Evolutionary conservation across 2,329 filamentous ascomycete species (phyloP), one percentile per base, ranked within the genome.

Genomic region (Phyllosticta citrichinensis): DNA sequence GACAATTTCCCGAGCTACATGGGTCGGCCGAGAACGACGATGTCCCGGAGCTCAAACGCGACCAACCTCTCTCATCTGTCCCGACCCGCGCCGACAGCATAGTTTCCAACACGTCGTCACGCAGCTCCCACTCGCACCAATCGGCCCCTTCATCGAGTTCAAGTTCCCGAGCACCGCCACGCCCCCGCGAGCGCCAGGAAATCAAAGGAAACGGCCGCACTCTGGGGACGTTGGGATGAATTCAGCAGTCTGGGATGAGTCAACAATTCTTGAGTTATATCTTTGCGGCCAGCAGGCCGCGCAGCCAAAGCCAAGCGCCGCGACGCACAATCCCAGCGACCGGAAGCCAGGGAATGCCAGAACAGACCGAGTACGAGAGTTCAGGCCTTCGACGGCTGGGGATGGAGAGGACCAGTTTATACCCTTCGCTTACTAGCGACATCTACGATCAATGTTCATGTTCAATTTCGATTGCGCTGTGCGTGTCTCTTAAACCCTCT

Each of bases 1-100:
- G n/a, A 12, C 14, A 50, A 51, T 58, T 62, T 61, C 71, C 70
- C 10, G 65, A 64, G 61, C 62, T 72, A 57, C 65, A 62, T 62
- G 65, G 51, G 12, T 33, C 58, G 40, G 11, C 47, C 27, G 20
- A 27, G 24, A 53, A 33, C 35, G 33, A 56, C 40, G 22, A 22
- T 22, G n/a, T 22, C 57, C 2, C 27, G 5, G 56, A 35, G 52
- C 40, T 19, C 40, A 19, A 11, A 17, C 12, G 30, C 30, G 27
- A 53, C 30, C 57, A 51, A 30, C 57, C 53, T 30, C 57, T n/a
- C n/a, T 17, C 20, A n/a, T 50, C 57, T 8, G 30, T 60, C 17
- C 57, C 57, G 30, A 53, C 54, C 40, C 58, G 58, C 54, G 54
- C 53, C 47, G 58, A 60, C 54, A 60, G 58, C 54, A 60, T 56